Percentiles rank a stretch among this genome's conserved stretches.
phyloP scores from a whole-genome alignment of 2,329 filamentous ascomycete species.

The Aspergillus costaricaensis region DNA sequence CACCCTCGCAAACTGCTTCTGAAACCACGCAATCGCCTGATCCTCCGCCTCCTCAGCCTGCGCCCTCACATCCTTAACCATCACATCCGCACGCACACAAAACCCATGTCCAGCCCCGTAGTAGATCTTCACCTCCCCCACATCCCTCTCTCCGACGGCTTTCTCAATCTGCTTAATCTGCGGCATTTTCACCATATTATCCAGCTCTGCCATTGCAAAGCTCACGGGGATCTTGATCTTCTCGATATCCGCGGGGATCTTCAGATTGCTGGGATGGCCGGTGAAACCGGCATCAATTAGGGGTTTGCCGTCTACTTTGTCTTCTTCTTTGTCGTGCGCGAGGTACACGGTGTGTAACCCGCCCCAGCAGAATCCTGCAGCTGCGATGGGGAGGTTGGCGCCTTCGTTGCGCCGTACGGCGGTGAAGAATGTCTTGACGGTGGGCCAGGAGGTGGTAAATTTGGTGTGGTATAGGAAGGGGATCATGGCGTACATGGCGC shows the following conservation, averaged over 20 bases:
- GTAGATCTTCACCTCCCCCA: conserved; percentile 29
- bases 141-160: conserved; percentile 17
- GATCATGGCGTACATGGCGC: conserved; percentile 13
- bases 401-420: conserved; percentile 36
- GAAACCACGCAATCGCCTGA: conserved; percentile 27
- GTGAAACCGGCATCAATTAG: conserved; percentile 57
- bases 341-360: conserved; percentile 58
- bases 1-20: conserved; percentile 15
- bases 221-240: conserved; percentile 25
- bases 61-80: conserved; percentile 22
- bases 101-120: conserved; percentile 31
- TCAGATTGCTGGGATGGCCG: conserved; percentile 55
- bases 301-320: conserved; percentile 21
- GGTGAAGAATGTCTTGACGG: conserved; percentile 42
- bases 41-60: conserved; percentile 31
- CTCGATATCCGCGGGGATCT: conserved; percentile 50
- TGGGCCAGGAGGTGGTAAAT: conserved; percentile 31
- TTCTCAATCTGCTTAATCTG: conserved; percentile 26
- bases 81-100: conserved; percentile 29
- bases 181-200: conserved; percentile 21
- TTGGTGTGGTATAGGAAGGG: conserved; percentile 31
- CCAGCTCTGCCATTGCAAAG: conserved; percentile 29
- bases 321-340: conserved; percentile 36
- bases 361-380: conserved; percentile 66
- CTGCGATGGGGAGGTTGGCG: conserved; percentile 49